phyloP scores from a whole-genome alignment of 495 filamentous ascomycete species.

The Penicillium bovifimosum region DNA sequence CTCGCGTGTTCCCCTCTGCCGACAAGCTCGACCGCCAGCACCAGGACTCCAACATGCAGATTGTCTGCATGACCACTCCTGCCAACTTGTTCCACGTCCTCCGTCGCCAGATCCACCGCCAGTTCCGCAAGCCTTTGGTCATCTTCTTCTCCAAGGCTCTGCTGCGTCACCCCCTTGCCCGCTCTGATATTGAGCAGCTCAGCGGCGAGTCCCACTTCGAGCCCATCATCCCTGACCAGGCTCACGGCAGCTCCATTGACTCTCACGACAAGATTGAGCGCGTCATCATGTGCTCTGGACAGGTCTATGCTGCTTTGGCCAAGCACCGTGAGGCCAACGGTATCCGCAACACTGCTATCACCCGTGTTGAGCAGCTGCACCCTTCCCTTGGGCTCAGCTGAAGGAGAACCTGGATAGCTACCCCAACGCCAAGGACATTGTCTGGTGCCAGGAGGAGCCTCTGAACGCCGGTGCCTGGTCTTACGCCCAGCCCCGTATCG shows the following conservation, averaged over 20 bases:
- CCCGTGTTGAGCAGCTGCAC: constrained; percentile 93
- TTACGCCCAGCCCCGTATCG: constrained; percentile 90
- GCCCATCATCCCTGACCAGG: constrained; percentile 89
- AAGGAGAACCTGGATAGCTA: constrained; percentile 93
- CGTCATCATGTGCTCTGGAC: constrained; percentile 88
- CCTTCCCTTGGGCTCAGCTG: constrained; percentile 97
- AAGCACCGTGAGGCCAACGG: constrained; percentile 85
- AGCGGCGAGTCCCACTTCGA: constrained; percentile 86
- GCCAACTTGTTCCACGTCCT: constrained; percentile 95
- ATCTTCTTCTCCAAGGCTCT: constrained; percentile 97
- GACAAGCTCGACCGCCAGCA: constrained; percentile 95
- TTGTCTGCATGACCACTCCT: constrained; percentile 88
- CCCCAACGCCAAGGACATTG: constrained; percentile 92
- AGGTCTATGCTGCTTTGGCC: constrained; percentile 83
- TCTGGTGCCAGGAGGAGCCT: constrained; percentile 96
- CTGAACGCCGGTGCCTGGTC: constrained; percentile 95
- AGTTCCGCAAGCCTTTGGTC: constrained; percentile 96
- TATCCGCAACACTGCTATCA: constrained; percentile 84
- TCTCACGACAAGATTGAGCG: constrained; percentile 85
- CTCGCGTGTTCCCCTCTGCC: constrained; percentile 76
- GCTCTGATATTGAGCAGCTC: constrained; percentile 85
- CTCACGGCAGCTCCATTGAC: constrained; percentile 68
- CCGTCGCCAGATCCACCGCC: constrained; percentile 93
- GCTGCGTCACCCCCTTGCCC: constrained; percentile 84
- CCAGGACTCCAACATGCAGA: constrained; percentile 99